Conservation (phyloP, 768 basidiomycete species). For the Galerina sulciceps region DNA sequence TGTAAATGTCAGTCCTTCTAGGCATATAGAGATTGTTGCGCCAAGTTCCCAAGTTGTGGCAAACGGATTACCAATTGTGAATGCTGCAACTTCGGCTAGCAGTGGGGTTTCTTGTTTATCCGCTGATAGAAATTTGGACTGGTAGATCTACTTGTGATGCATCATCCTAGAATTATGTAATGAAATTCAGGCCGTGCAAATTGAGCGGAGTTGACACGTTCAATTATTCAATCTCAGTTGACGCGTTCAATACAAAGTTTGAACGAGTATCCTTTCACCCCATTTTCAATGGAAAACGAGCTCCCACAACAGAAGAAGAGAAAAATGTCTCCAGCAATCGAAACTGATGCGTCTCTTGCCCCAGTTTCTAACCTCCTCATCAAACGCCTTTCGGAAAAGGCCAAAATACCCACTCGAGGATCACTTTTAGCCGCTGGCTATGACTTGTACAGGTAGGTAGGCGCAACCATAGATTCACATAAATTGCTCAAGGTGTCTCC, state of each 20-base stretch:
- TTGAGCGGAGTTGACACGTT: constrained; percentile 26
- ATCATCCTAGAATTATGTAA: too few relatives aligned
- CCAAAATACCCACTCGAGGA: constrained; percentile 84
- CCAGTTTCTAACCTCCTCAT: constrained; percentile 67
- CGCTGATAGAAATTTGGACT: constrained; percentile 8
- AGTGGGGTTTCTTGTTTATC: not conserved
- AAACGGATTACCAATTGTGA: too few relatives aligned
- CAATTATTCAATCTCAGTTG: constrained; percentile 33
- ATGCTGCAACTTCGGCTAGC: not conserved
- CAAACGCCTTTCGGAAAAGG: constrained; percentile 84
- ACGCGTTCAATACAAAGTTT: constrained; percentile 32
- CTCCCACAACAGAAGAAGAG: constrained; percentile 53
- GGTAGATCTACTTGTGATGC: too few relatives aligned
- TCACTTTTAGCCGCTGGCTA: constrained; percentile 90
- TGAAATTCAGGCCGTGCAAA: constrained; percentile 14
- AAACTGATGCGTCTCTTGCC: constrained; percentile 34
- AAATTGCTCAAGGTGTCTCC: constrained; percentile 2
- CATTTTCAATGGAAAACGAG: constrained; percentile 25
- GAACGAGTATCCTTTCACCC: constrained; percentile 1
- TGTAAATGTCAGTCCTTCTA: constrained; percentile 29
- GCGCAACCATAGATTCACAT: not conserved
- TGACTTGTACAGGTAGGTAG: constrained; percentile 86
- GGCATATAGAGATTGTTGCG: constrained; percentile 35
- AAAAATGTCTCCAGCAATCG: constrained; percentile 52
- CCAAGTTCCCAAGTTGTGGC: constrained; percentile 1